Evolutionary conservation across 345 rosid species (phyloP), one percentile per base, ranked within the genome.

Genomic region (Lepidium sativum): DNA sequence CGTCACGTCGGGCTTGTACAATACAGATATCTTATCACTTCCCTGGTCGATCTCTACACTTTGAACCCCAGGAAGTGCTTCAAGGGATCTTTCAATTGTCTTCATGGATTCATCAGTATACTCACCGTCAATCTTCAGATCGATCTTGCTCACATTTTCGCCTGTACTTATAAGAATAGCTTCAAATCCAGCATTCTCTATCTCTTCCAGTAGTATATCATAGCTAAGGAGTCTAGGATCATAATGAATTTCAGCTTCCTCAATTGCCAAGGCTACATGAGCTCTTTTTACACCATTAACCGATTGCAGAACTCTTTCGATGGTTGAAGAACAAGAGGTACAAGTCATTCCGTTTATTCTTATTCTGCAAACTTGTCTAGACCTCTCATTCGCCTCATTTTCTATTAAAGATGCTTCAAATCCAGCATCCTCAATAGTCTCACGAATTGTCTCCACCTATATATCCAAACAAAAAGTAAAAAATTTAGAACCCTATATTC

Each of bases 311-410:
- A 80, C 87, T 44, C 81, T 59, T 74, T 92, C 98, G 7, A 84
- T 74, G 4, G 94, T 79, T 41, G 94, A 68, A 38, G 92, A 86
- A 77, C 97, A 92, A 4, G 96, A 76, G 13, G 94, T 79, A 78
- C 98, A 87, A n/a, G 91, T 86, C 97, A 92, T 92, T 72, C 98
- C 94, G 9, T 68, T 84, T n/a, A 89, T 89, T 35, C 80, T 82
- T 14, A 92, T 81, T 2, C 92, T 68, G 61, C 98, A 89, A 11
- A 84, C 81, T 77, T 80, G 94, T 29, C 33, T 78, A 17, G 84
- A 78, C 62, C 69, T 77, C 53, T 85, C 84, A 67, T 54, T 73
- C 18, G 59, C 64, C 31, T 85, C 95, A 23, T 80, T 90, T 58
- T 75, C 45, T 4, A 89, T 77, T 70, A 89, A 37, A 0, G 84